Evolutionary conservation across 2,329 filamentous ascomycete genomes (phyloP), one percentile per base, ranked within the genome.

Genomic region (Geosmithia putterillii): DNA sequence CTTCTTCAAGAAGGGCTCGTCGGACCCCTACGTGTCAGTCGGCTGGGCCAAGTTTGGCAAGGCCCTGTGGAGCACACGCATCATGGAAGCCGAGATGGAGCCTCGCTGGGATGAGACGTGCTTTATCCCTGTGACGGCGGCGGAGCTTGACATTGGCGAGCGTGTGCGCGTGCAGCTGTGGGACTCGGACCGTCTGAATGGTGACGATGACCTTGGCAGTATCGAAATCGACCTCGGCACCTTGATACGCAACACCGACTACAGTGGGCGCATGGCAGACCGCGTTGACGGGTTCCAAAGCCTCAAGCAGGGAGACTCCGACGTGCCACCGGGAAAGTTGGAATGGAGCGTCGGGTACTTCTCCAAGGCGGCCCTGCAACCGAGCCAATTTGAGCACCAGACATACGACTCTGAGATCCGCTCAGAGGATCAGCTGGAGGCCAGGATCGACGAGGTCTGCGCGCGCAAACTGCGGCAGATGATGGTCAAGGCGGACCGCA

Each of bases 11-110:
- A 57, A 62, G 21, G 81, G 79, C 8, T 75, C 76, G 6, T 77
- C 81, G 9, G 83, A 88, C 57, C 69, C 79, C 0, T 87, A 87
- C 49, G 73, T 86, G 15, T 79, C 78, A 1, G 77, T 86, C 7
- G 81, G 77, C 2, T 88, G 83, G 81, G 81, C 81, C 19, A 88
- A 87, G 54, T 86, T 86, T 54, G 81, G 82, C 76, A 41, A 66
- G 81, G 45, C 81, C 64, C 54, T 81, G 70, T 42, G 58, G 57
- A 61, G 61, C 42, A 86, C 82, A 0, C 71, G 83, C 41, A 71
- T 87, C 37, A 68, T 86, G 19, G 58, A 70, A 35, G 67, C 70
- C 1, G 78, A 85, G 40, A 80, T 84, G 66, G 66, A 82, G 23
- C 83, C 83, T 0, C 67, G 65, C 39, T 87, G 83, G 82, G 69